phyloP scores from a whole-genome alignment of 2,329 filamentous ascomycete species.

The Cercospora zeae-maydis region DNA sequence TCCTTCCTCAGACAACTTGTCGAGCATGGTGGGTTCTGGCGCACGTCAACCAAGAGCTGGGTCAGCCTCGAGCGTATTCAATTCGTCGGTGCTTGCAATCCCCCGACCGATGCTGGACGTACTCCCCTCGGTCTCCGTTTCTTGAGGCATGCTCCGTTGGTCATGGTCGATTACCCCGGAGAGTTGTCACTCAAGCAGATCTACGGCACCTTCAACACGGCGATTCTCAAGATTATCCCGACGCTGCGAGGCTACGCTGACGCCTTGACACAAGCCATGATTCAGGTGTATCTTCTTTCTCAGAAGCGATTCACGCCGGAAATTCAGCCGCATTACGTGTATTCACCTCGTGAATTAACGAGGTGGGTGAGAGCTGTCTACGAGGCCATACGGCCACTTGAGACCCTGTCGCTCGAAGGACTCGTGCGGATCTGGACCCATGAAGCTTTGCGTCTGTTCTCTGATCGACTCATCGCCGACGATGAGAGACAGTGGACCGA shows the following conservation, averaged over 20 bases:
- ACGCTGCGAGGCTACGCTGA: slow-evolving; percentile 93
- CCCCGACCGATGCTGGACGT: slow-evolving; percentile 93
- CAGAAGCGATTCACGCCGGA: slow-evolving; percentile 92
- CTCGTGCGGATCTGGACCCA: slow-evolving; percentile 97
- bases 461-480: slow-evolving; percentile 91
- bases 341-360: slow-evolving; percentile 96
- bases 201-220: slow-evolving; percentile 96
- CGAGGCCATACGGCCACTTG: slow-evolving; percentile 89
- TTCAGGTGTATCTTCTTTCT: slow-evolving; percentile 90
- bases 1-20: slow-evolving; percentile 96
- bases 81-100: slow-evolving; percentile 98
- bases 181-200: slow-evolving; percentile 94
- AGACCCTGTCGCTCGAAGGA: slow-evolving; percentile 82
- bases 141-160: slow-evolving; percentile 91
- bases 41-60: slow-evolving; percentile 95
- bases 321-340: slow-evolving; percentile 98
- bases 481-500: slow-evolving; percentile 95
- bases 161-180: slow-evolving; percentile 99
- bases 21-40: slow-evolving; percentile 99
- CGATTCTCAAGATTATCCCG: slow-evolving; percentile 94
- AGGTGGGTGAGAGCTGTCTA: slow-evolving; percentile 97
- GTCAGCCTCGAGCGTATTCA: slow-evolving; percentile 96
- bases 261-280: slow-evolving; percentile 93
- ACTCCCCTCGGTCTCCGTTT: slow-evolving; percentile 91
- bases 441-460: slow-evolving; percentile 91